Percentiles rank a stretch among this genome's conserved stretches.
These are phyloP conservation scores for Metschnikowia sp. DNA, from an alignment of 805 yeast species.

Conservation along the genomic window DNA sequence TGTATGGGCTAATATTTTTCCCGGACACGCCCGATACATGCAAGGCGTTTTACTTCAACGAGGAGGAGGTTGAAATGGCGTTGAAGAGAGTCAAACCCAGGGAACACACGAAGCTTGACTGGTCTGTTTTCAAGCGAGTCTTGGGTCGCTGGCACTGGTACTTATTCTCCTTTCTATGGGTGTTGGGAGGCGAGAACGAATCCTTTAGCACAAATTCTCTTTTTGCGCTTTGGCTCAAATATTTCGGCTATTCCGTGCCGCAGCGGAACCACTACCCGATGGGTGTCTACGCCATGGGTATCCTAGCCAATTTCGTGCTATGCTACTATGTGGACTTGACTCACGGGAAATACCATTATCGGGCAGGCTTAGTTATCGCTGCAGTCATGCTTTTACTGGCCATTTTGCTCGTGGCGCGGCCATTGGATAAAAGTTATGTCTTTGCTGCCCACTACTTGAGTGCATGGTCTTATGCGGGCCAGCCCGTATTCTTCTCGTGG, in stretches of 20 bases:
- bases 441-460: slow-evolving; percentile 56
- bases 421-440: slow-evolving; percentile 33
- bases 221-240: slow-evolving; percentile 46
- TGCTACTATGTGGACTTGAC: slow-evolving; percentile 44
- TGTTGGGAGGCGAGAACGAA: slow-evolving; percentile 47
- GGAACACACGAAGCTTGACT: slow-evolving; percentile 9
- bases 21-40: slow-evolving; percentile 54
- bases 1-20: slow-evolving; percentile 44
- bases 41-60: slow-evolving; percentile 34
- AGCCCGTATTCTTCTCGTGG: slow-evolving; percentile 61
- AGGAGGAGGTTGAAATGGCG: slow-evolving; percentile 20
- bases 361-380: slow-evolving; percentile 46
- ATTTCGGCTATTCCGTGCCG: slow-evolving; percentile 39
- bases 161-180: slow-evolving; percentile 51
- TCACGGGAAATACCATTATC: slow-evolving; percentile 38
- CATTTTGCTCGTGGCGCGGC: slow-evolving; percentile 43
- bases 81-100: slow-evolving; percentile 8
- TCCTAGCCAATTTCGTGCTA: slow-evolving; percentile 42
- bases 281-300: slow-evolving; percentile 52
- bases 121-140: slow-evolving; percentile 35
- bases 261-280: slow-evolving; percentile 52
- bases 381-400: slow-evolving; percentile 43
- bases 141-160: slow-evolving; percentile 56
- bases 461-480: slow-evolving; percentile 57
- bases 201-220: slow-evolving; percentile 45